A percentile compares a stretch with the other conserved stretches of the same genome.
phyloP scores from a whole-genome alignment of 371 early-diverging fungal species.

The Funneliformis caledonium region DNA sequence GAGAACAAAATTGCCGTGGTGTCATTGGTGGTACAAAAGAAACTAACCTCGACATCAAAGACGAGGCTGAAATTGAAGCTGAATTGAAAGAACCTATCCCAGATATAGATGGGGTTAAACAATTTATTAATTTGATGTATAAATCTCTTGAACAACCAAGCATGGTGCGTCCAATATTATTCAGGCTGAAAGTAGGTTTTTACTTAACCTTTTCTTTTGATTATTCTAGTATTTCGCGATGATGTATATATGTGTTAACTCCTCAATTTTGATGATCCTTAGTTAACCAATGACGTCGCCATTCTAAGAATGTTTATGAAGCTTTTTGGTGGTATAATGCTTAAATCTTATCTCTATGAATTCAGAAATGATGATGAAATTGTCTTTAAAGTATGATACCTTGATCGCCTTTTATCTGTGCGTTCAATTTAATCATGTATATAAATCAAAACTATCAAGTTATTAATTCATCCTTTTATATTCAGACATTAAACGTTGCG shows the following conservation, averaged over 20 bases:
- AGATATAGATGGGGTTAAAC: background rate
- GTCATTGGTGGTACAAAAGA: constrained; percentile 69
- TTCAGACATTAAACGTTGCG: background rate
- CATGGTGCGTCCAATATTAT: constrained; percentile 5
- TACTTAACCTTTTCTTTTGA: background rate
- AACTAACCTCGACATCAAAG: background rate
- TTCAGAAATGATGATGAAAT: constrained; percentile 16
- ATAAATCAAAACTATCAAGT: background rate
- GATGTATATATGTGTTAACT: background rate
- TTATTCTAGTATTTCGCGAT: background rate
- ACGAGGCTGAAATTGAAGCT: background rate
- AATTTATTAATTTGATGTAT: constrained; percentile 17
- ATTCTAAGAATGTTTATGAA: constrained; percentile 22
- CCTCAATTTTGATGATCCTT: background rate
- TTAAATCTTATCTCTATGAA: constrained; percentile 21
- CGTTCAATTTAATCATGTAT: background rate
- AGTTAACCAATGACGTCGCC: constrained; percentile 6
- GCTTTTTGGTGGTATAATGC: constrained; percentile 15
- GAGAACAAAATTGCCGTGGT: constrained; percentile 87
- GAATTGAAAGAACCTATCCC: constrained; percentile 4
- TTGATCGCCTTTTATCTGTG: background rate
- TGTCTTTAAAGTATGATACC: background rate
- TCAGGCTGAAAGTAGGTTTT: background rate
- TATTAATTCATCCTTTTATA: background rate
- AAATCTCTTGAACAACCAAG: constrained; percentile 10